Evolutionary conservation across 768 basidiomycete species (phyloP), one percentile per base, ranked within the genome.

Genomic region (Russula lepida): DNA sequence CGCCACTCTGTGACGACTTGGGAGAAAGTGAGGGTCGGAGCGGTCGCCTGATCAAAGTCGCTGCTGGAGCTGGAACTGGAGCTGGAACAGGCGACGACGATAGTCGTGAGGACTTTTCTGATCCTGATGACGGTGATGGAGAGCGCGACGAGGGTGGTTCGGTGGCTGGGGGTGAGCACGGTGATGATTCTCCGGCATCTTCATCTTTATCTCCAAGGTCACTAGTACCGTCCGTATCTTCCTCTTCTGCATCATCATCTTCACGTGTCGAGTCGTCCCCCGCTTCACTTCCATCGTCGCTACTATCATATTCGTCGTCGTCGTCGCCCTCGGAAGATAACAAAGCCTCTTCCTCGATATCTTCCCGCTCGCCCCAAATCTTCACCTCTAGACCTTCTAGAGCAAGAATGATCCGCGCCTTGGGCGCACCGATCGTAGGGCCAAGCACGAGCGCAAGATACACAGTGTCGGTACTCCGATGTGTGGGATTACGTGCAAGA

Each of bases 391-490:
- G 69, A 0, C 84, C 84, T 69, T 89, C 82, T 3, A 91, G 75
- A 0, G 77, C 84, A 19, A 86, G 74, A 17, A 89, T 70, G 1
- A 89, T 79, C 62, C 78, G 78, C 1, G 84, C 76, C 64, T 79
- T 85, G 2, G 88, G 79, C 0, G 84, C 77, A 15, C 80, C 79
- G 4, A 84, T 69, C 54, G 81, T 86, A 0, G 88, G 82, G 2
- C 89, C 89, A 1, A 91, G 76, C 12, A 85, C 73, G 44, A 90
- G 77, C 0, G 81, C 80, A 17, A 92, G 72, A 67, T 85, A 83
- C 1, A 76, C 81, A 9, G 76, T 77, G 5, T 59, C 41, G 56
- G 55, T 21, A 56, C 41, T 58, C 13, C 50, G 61, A 19, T 53
- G 59, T 21, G 39, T 43, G 30, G 54, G 58, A 39, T 64, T 68